Evolutionary conservation across 2,329 filamentous ascomycete species (phyloP).

Genomic region (Teratosphaeria pseudoeucalypti): DNA sequence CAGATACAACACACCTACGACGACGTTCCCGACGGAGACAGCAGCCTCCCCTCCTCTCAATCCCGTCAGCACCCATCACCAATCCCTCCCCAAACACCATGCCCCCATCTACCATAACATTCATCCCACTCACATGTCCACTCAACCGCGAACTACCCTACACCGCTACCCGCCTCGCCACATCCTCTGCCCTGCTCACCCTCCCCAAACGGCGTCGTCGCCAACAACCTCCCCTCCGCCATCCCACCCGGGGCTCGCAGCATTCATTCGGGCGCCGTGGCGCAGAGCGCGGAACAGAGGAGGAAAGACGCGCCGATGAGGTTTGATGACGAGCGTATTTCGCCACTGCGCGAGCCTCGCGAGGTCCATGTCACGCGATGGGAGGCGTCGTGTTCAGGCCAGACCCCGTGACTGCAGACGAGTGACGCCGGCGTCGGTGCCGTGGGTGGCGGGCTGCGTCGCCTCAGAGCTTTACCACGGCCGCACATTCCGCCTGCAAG

Average conservation of each 20-base stretch:
- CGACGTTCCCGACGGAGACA: conserved; percentile 7
- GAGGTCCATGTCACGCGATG: conserved; percentile 19
- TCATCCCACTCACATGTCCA: conserved; percentile 21
- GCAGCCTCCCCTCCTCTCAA: conserved; percentile 13
- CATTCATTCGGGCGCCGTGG: conserved; percentile 17
- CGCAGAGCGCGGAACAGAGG: conserved; percentile 17
- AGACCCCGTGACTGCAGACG: conserved; percentile 30
- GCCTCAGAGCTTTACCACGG: conserved; percentile 20
- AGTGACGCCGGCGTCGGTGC: conserved; percentile 27
- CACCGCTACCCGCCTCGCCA: conserved; percentile 21
- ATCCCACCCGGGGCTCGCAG: conserved; percentile 21
- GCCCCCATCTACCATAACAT: conserved; percentile 18
- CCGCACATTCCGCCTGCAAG: conserved; percentile 24
- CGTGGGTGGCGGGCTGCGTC: conserved; percentile 25
- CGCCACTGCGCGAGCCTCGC: conserved; percentile 20
- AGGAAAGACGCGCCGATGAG: conserved; percentile 20
- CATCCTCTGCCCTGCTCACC: conserved; percentile 17
- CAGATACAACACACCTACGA: not conserved
- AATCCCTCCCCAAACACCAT: conserved; percentile 9
- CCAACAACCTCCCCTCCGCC: conserved; percentile 16
- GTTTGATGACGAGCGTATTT: conserved; percentile 20
- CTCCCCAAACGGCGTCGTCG: conserved; percentile 23
- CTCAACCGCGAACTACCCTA: conserved; percentile 16
- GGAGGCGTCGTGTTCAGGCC: conserved; percentile 14
- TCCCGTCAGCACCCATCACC: not conserved